Percentiles rank a stretch among this genome's conserved stretches.
These are phyloP conservation scores for Ziziphus jujuba DNA, from an alignment of 306 rosid species.

Conservation along the genomic window DNA sequence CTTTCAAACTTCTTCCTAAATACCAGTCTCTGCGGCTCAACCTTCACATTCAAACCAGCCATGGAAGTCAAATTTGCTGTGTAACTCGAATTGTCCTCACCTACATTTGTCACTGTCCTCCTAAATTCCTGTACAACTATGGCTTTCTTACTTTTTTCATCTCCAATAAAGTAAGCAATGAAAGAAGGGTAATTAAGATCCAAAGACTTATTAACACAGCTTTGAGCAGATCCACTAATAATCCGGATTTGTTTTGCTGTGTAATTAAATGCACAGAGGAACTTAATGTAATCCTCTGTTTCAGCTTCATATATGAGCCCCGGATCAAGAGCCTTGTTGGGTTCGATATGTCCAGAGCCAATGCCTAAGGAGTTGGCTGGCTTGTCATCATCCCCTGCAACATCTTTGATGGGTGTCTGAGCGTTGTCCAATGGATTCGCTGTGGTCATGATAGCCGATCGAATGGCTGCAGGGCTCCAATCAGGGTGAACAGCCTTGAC, in stretches of 20 bases:
- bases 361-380: not conserved
- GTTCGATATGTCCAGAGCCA: slow-evolving; percentile 22
- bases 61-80: slow-evolving; percentile 6
- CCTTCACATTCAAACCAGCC: slow-evolving; percentile 19
- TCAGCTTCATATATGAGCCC: slow-evolving; percentile 25
- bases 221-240: slow-evolving; percentile 5
- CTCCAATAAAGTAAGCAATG: slow-evolving; percentile 21
- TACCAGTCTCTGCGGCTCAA: slow-evolving; percentile 24
- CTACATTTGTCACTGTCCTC: slow-evolving; percentile 30
- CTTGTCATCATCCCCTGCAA: not conserved
- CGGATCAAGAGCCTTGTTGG: slow-evolving; percentile 23
- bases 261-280: slow-evolving; percentile 24
- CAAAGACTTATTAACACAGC: not conserved
- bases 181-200: slow-evolving; percentile 31
- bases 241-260: slow-evolving; percentile 16
- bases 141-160: slow-evolving; percentile 9
- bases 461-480: slow-evolving; percentile 24
- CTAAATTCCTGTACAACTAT: slow-evolving; percentile 19
- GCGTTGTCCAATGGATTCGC: slow-evolving; percentile 21
- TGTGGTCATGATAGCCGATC: slow-evolving; percentile 24
- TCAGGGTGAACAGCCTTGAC: slow-evolving; percentile 11
- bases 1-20: slow-evolving; percentile 20
- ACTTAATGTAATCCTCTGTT: slow-evolving; percentile 13
- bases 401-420: slow-evolving; percentile 6
- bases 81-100: slow-evolving; percentile 6